A percentile compares a stretch with the other conserved stretches of the same genome.
Conservation (phyloP, 129 eudicot species). For the Flaveria ramosissima region DNA sequence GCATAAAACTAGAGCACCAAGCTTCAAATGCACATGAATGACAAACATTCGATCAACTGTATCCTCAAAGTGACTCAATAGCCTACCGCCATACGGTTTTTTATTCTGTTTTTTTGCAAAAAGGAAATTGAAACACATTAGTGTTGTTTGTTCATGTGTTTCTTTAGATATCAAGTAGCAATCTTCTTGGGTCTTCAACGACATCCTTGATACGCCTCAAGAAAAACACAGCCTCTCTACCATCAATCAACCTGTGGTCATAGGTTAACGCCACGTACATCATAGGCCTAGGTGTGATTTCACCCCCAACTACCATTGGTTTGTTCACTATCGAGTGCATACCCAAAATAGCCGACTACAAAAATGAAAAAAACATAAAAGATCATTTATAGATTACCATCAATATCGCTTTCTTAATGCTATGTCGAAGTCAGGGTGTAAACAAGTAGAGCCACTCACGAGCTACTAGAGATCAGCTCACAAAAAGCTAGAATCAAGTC, state of each 20-base stretch:
- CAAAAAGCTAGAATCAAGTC: background rate
- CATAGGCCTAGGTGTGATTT: constrained; percentile 60
- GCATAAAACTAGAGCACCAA: background rate
- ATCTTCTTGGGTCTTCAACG: constrained; percentile 71
- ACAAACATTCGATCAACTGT: constrained; percentile 9
- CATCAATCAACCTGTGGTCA: constrained; percentile 76
- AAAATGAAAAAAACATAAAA: background rate
- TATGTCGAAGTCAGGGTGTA: background rate
- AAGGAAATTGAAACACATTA: constrained; percentile 1
- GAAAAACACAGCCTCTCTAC: constrained; percentile 80
- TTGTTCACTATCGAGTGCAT: constrained; percentile 78
- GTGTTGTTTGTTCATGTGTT: background rate
- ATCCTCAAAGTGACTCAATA: constrained; percentile 22
- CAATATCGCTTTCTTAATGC: background rate
- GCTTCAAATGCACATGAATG: constrained; percentile 25
- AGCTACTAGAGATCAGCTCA: background rate
- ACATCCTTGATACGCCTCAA: constrained; percentile 76
- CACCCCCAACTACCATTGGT: constrained; percentile 70
- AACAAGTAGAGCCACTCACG: background rate
- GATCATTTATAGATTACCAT: background rate
- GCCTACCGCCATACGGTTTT: constrained; percentile 13
- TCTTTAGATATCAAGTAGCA: constrained; percentile 61
- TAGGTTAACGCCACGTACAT: constrained; percentile 73
- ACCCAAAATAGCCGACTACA: constrained; percentile 72
- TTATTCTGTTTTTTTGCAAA: constrained; percentile 30